Base-by-base conservation (phyloP, 177 flowering plant species). In the Vitis hybrid region DNA sequence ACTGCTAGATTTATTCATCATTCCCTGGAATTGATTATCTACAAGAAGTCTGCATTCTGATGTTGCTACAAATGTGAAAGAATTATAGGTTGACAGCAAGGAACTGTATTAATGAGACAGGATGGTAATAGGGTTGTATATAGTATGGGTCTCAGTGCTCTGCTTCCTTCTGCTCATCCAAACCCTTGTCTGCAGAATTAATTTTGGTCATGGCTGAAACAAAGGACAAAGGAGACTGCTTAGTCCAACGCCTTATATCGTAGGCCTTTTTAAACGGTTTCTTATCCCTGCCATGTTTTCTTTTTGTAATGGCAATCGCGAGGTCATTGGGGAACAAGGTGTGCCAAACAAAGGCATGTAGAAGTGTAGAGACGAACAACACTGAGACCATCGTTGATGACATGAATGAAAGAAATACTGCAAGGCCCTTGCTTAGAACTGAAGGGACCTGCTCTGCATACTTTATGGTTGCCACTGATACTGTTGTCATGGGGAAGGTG, bases 401-500 rank as follows among this genome's bases (percentile, higher is more conserved):
- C 89, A 86, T 84, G 82, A 92, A 80, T 1, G 98, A 89, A 18
- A 96, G 91, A 26, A 73, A 10, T 10, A 96, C 70, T 2, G 96
- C 97, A n/a, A 94, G 86, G 62, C 78, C 85, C 69, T 82, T 88
- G 88, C 84, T 93, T 49, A 81, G 49, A 13, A 76, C 68, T 51
- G 79, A 75, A 15, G 97, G 97, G 2, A 82, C 94, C 2, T 87
- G 76, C 78, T 92, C 97, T 60, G 99, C 95, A 64, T 96, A 96
- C 71, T 85, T 90, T 79, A 94, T 96, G 1, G 97, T 89, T 8
- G 99, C 99, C 70, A 96, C 75, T 51, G 98, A 87, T 51, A 74
- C 90, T 1, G 99, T 94, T 45, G 99, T 96, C 99, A 96, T 90
- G 0, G 99, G 98, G 72, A 96, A 93, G 26, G 97, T 92, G 71